Percentiles rank a stretch among this genome's conserved stretches.
phyloP scores from a whole-genome alignment of 108 stramenopile species.

The Fragilaria crotonensis region DNA sequence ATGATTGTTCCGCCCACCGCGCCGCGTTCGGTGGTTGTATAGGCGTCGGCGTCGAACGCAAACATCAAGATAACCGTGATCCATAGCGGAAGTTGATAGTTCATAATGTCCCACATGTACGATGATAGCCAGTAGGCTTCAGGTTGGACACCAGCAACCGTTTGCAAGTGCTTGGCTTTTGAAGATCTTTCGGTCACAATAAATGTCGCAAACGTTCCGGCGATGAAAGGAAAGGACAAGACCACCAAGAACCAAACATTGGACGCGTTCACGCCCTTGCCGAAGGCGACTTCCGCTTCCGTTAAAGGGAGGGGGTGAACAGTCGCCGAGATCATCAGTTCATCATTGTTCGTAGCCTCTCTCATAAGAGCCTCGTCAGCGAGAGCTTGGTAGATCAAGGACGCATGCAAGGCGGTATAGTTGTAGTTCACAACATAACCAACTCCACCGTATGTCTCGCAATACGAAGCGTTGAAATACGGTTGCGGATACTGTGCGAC shows the following conservation, averaged over 20 bases:
- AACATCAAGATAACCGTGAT: slow-evolving; percentile 48
- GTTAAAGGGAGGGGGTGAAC: slow-evolving; percentile 37
- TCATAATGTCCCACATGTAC: slow-evolving; percentile 66
- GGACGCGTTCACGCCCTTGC: slow-evolving; percentile 21
- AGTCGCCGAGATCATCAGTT: slow-evolving; percentile 17
- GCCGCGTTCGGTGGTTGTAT: slow-evolving; percentile 28
- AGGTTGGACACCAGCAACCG: slow-evolving; percentile 70
- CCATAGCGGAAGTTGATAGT: slow-evolving; percentile 68
- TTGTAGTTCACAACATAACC: slow-evolving; percentile 32
- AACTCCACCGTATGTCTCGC: slow-evolving; percentile 18
- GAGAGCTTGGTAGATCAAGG: slow-evolving; percentile 32
- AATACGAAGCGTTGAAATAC: slow-evolving; percentile 3
- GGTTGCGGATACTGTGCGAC: background rate
- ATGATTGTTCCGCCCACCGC: slow-evolving; percentile 34
- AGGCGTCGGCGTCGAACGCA: slow-evolving; percentile 36
- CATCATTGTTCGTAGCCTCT: slow-evolving; percentile 4
- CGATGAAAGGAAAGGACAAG: slow-evolving; percentile 76
- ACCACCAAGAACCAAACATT: slow-evolving; percentile 52
- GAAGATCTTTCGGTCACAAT: slow-evolving; percentile 77
- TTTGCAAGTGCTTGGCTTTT: slow-evolving; percentile 87
- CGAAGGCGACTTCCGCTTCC: slow-evolving; percentile 18
- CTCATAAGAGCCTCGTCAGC: slow-evolving; percentile 33
- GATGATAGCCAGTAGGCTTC: slow-evolving; percentile 78
- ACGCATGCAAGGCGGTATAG: slow-evolving; percentile 9
- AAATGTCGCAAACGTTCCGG: slow-evolving; percentile 77